Evolutionary conservation across 345 rosid species (phyloP).

Genomic region (Brassica rapa): DNA sequence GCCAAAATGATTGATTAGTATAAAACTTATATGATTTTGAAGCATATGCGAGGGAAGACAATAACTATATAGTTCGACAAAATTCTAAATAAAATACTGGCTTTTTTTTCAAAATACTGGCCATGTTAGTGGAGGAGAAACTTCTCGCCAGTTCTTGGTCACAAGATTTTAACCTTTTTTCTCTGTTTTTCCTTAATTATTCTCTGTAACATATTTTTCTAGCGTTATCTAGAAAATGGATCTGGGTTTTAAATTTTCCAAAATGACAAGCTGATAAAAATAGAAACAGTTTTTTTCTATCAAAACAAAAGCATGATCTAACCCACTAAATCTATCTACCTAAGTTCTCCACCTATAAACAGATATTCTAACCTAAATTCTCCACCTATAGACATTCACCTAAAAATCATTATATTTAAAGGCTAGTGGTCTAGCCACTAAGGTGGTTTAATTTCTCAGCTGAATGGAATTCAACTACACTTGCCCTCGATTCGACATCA

Average conservation of each 20-base stretch:
- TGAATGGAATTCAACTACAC: conserved; percentile 14
- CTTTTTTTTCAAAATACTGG: conserved; percentile 3
- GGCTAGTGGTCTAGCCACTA: conserved; percentile 25
- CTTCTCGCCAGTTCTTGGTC: conserved; percentile 16
- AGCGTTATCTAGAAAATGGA: background rate
- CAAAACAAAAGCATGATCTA: background rate
- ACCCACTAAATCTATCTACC: conserved; percentile 29
- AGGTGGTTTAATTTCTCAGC: conserved; percentile 17
- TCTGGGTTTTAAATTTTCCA: background rate
- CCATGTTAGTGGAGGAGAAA: background rate
- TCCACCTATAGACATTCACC: conserved; percentile 29
- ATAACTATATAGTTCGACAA: background rate
- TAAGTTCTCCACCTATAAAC: conserved; percentile 33
- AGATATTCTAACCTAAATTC: conserved; percentile 23
- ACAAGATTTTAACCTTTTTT: background rate
- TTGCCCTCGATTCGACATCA: background rate
- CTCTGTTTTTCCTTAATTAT: background rate
- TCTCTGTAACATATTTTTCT: background rate
- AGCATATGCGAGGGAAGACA: conserved; percentile 2
- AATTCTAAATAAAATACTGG: conserved; percentile 15
- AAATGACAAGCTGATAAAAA: background rate
- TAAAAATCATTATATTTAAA: conserved; percentile 18
- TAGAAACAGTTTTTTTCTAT: background rate
- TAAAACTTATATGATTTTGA: background rate
- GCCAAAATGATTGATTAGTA: background rate